Conservation (phyloP, 106 monocot genomes). For the Platanthera zijinensis region DNA sequence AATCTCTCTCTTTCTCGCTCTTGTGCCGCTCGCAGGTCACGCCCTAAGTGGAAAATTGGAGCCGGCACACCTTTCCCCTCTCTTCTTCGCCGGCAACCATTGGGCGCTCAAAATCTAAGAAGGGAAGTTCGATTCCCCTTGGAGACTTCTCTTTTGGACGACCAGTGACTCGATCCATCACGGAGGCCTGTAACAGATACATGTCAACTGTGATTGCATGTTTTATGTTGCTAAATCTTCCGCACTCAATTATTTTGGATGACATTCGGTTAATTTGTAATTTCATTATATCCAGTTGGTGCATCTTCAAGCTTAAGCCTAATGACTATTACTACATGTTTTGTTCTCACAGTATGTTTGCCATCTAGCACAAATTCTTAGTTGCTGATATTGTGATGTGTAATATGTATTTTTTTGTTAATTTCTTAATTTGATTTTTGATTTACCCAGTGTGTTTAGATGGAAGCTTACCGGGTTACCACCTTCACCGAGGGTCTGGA, state of each 20-base stretch:
- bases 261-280: not conserved
- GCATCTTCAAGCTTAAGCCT: not conserved
- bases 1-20: no score
- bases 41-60: no score
- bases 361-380: not conserved
- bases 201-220: not conserved
- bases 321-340: not conserved
- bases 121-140: no score
- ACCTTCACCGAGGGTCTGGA: conserved; percentile 60
- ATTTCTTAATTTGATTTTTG: conserved; percentile 3
- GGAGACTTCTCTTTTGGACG: no score
- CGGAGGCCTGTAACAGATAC: not conserved
- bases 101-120: no score
- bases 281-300: not conserved
- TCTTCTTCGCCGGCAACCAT: no score
- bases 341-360: not conserved
- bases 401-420: not conserved
- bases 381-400: not conserved
- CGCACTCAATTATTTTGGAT: not conserved
- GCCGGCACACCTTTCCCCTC: no score
- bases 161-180: no score
- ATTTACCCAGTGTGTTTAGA: conserved; percentile 56
- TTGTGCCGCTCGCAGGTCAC: no score
- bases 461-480: conserved; percentile 62
- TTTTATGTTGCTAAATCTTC: not conserved